Base-by-base conservation (phyloP, 805 yeast genomes). In the Cyberlindnera misumaiensis region DNA sequence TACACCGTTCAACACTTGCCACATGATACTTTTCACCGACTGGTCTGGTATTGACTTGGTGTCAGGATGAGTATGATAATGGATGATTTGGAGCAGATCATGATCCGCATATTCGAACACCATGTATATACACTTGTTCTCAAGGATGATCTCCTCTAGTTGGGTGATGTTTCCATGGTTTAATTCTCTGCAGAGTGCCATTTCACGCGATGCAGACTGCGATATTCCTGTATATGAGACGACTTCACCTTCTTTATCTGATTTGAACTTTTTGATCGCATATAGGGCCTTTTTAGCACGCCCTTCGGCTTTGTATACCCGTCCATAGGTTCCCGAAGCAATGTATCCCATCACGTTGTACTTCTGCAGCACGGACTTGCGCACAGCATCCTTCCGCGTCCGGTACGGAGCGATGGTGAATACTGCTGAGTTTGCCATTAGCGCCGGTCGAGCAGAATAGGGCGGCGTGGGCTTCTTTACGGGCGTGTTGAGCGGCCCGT, bases 321-420 rank as follows among this genome's bases (percentile, higher is more conserved):
- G 75, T 41, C 98, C 98, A 60, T 93, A 93, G 0, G 98, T 93
- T 29, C 98, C 98, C 0, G 98, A 96, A 1, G 98, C 98, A 42
- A 93, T 93, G 60, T 93, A 93, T 0, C 98, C 98, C 13, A 88
- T 63, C 43, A 93, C 82, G 45, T 83, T 89, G 61, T 89, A 93
- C 50, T 81, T 83, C 37, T 82, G 80, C n/a, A 87, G 63, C 3
- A 93, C 96, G 3, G 84, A 78, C 24, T 75, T 70, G 37, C 96
- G 63, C 11, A 73, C 62, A 18, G 72, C 59, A 55, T 87, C 96
- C 52, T 75, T 73, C 30, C 90, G 67, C 16, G 65, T 60, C 47
- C 75, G 73, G 55, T 82, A 83, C 0, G 80, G 79, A 1, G 67
- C 74, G 20, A 77, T 65, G 0, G 81, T 67, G 51, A 75, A 73